These are phyloP conservation scores for Ceratopteris richardii DNA, from an alignment of 75 land plant genomes.

Conservation along the genomic window DNA sequence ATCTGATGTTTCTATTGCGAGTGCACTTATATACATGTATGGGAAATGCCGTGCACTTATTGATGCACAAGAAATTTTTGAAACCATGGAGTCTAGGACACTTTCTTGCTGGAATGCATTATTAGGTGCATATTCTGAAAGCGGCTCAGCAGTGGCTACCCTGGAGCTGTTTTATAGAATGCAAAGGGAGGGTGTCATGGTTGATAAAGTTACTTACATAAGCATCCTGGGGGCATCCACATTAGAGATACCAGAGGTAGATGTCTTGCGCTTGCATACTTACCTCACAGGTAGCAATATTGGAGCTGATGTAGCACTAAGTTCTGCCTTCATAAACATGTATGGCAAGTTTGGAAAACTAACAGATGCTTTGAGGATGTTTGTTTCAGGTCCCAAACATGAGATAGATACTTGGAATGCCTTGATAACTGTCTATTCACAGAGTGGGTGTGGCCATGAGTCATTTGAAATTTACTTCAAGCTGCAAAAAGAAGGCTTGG, in stretches of 20 bases:
- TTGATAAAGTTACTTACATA: slow-evolving; percentile 6
- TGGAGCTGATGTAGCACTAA: slow-evolving; percentile 15
- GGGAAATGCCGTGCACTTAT: too few species aligned
- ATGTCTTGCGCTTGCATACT: slow-evolving; percentile 6
- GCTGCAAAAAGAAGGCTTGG: slow-evolving; percentile 1
- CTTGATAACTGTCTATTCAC: slow-evolving; percentile 7
- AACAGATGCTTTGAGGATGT: background rate
- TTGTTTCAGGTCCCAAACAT: background rate
- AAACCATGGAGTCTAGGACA: too few species aligned
- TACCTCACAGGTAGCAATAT: slow-evolving; percentile 5
- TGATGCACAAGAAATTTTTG: too few species aligned
- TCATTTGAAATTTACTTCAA: background rate
- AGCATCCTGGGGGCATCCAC: slow-evolving; percentile 8
- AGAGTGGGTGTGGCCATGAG: slow-evolving; percentile 6
- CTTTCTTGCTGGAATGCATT: too few species aligned
- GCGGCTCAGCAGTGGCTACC: too few species aligned
- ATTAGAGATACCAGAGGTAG: background rate
- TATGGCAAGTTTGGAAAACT: slow-evolving; percentile 32
- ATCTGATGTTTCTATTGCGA: too few species aligned
- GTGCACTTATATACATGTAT: too few species aligned
- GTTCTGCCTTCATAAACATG: slow-evolving; percentile 33
- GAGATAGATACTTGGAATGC: slow-evolving; percentile 13
- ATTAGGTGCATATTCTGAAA: too few species aligned
- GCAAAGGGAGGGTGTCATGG: slow-evolving; percentile 6
- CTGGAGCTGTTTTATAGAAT: slow-evolving; percentile 4